phyloP scores from a whole-genome alignment of 768 basidiomycete genomes.

The Porpolomopsis calyptriformis region DNA sequence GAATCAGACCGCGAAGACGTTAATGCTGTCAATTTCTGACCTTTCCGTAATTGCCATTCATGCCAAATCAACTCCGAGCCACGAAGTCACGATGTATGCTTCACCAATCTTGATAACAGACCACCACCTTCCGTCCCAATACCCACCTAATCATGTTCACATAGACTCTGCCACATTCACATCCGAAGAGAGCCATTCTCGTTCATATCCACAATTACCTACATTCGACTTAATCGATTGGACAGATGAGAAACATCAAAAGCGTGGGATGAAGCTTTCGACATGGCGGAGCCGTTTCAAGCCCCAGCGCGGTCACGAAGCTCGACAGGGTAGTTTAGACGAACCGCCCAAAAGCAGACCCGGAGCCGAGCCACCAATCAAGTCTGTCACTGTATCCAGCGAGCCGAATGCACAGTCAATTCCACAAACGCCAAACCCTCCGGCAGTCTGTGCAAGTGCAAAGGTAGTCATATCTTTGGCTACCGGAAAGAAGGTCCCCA shows the following conservation, averaged over 20 bases:
- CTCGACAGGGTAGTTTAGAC: slow-evolving; percentile 3
- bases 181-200: background rate
- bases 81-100: slow-evolving; percentile 21
- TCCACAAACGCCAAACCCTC: background rate
- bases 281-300: slow-evolving; percentile 47
- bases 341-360: background rate
- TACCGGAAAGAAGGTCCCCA: background rate
- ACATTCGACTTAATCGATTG: slow-evolving; percentile 52
- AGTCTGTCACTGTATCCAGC: background rate
- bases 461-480: background rate
- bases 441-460: background rate
- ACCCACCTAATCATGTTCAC: slow-evolving; percentile 34
- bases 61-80: slow-evolving; percentile 2
- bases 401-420: background rate
- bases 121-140: slow-evolving; percentile 50
- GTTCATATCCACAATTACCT: slow-evolving; percentile 31
- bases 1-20: background rate
- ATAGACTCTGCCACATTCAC: slow-evolving; percentile 20
- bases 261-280: slow-evolving; percentile 43
- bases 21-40: slow-evolving; percentile 34
- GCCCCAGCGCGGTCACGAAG: slow-evolving; percentile 9
- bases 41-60: slow-evolving; percentile 49
- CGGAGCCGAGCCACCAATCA: background rate
- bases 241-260: slow-evolving; percentile 35
- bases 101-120: slow-evolving; percentile 71